These are phyloP conservation scores for Aureobasidium sp. DNA, from an alignment of 2,329 filamentous ascomycete genomes.

Conservation along the genomic window DNA sequence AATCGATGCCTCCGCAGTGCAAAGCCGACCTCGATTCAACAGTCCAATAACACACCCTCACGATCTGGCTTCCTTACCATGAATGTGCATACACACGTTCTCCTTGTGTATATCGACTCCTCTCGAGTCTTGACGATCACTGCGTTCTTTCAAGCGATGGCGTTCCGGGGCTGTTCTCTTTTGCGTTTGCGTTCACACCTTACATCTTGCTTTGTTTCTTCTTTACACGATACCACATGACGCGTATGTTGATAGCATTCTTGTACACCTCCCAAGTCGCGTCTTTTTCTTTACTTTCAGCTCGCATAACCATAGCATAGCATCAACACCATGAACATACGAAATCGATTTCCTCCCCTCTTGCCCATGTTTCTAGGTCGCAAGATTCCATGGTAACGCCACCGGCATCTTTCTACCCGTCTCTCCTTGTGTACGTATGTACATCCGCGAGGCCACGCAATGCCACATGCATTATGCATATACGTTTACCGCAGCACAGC, in stretches of 20 bases:
- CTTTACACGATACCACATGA: conserved; percentile 1
- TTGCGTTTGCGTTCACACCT: neutral
- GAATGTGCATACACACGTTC: neutral
- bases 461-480: neutral
- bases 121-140: neutral
- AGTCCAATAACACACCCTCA: neutral
- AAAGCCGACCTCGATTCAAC: neutral
- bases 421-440: neutral
- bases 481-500: too few relatives aligned
- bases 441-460: neutral
- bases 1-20: neutral
- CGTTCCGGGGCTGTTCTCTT: neutral
- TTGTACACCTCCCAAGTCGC: neutral
- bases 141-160: neutral
- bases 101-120: neutral
- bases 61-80: neutral
- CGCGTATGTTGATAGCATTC: neutral
- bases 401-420: neutral
- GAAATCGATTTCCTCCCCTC: neutral
- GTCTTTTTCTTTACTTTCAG: neutral
- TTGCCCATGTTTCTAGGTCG: neutral
- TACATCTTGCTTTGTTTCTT: neutral
- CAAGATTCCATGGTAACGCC: neutral
- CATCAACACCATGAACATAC: too few relatives aligned
- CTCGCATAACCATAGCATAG: neutral